Percentiles rank a stretch among this genome's conserved stretches.
These are phyloP conservation scores for Monosporascus cannonballus DNA, from an alignment of 2,329 filamentous ascomycete species.

Conservation along the genomic window DNA sequence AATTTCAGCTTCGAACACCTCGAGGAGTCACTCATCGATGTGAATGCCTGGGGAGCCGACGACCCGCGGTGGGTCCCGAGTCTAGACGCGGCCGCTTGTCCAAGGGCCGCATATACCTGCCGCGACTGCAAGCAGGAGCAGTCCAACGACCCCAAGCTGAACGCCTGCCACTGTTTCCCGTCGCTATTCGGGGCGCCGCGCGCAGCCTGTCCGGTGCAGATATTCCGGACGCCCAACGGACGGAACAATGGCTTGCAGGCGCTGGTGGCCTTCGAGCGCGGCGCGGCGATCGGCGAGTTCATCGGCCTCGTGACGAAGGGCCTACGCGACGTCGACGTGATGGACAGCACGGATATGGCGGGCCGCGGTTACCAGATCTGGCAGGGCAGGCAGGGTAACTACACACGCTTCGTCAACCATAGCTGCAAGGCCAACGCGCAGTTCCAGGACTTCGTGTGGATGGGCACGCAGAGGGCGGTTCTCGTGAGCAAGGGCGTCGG, in stretches of 20 bases:
- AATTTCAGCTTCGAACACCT: slow-evolving; percentile 42
- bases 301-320: slow-evolving; percentile 48
- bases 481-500: slow-evolving; percentile 49
- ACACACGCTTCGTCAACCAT: slow-evolving; percentile 54
- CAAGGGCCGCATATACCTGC: slow-evolving; percentile 28
- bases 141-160: slow-evolving; percentile 41
- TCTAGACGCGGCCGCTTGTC: slow-evolving; percentile 17
- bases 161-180: slow-evolving; percentile 48
- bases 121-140: slow-evolving; percentile 40
- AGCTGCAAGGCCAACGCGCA: slow-evolving; percentile 52
- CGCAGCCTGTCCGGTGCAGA: slow-evolving; percentile 39
- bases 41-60: slow-evolving; percentile 38
- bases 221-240: slow-evolving; percentile 45
- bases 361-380: slow-evolving; percentile 47
- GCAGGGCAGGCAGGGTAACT: slow-evolving; percentile 50
- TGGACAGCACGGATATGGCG: slow-evolving; percentile 37
- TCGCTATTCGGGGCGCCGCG: slow-evolving; percentile 41
- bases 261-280: slow-evolving; percentile 42
- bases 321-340: slow-evolving; percentile 46
- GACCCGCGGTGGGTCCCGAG: slow-evolving; percentile 40
- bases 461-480: slow-evolving; percentile 47
- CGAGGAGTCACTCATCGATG: slow-evolving; percentile 43
- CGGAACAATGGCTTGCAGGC: slow-evolving; percentile 49
- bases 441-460: slow-evolving; percentile 51
- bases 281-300: slow-evolving; percentile 48